These are phyloP conservation scores for Tubosaeta brunneosetosa DNA, from an alignment of 768 basidiomycete genomes.

Conservation along the genomic window DNA sequence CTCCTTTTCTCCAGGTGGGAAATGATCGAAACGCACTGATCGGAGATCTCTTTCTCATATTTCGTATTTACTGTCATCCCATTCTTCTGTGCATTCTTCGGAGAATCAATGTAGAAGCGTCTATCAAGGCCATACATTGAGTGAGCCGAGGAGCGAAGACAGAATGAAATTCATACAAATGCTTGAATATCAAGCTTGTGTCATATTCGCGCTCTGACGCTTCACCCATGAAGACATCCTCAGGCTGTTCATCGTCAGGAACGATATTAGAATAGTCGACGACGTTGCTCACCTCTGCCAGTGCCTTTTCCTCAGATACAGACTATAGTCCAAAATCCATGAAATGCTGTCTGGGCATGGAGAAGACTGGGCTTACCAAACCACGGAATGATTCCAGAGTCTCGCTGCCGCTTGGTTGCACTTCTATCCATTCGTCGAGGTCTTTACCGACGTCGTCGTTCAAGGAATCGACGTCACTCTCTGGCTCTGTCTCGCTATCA, in stretches of 20 bases:
- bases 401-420: slow-evolving; percentile 18
- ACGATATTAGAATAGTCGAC: not conserved
- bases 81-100: slow-evolving; percentile 63
- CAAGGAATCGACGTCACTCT: slow-evolving; percentile 66
- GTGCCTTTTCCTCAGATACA: slow-evolving; percentile 5
- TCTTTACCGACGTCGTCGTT: slow-evolving; percentile 49
- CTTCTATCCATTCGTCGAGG: slow-evolving; percentile 39
- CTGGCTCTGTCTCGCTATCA: slow-evolving; percentile 45
- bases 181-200: slow-evolving; percentile 70
- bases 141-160: not conserved
- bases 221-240: slow-evolving; percentile 67
- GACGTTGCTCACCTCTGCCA: slow-evolving; percentile 5
- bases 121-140: slow-evolving; percentile 33
- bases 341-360: not conserved
- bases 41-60: slow-evolving; percentile 46
- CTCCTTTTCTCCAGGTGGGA: not conserved
- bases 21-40: slow-evolving; percentile 41
- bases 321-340: slow-evolving; percentile 5
- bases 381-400: slow-evolving; percentile 18
- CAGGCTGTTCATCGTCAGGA: slow-evolving; percentile 6
- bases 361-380: slow-evolving; percentile 2
- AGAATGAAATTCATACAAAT: slow-evolving; percentile 52
- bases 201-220: slow-evolving; percentile 75
- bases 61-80: slow-evolving; percentile 55
- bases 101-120: slow-evolving; percentile 85